Evolutionary conservation across 352 stramenopile genomes (phyloP).

Genomic region (Phytopythium delawarense): DNA sequence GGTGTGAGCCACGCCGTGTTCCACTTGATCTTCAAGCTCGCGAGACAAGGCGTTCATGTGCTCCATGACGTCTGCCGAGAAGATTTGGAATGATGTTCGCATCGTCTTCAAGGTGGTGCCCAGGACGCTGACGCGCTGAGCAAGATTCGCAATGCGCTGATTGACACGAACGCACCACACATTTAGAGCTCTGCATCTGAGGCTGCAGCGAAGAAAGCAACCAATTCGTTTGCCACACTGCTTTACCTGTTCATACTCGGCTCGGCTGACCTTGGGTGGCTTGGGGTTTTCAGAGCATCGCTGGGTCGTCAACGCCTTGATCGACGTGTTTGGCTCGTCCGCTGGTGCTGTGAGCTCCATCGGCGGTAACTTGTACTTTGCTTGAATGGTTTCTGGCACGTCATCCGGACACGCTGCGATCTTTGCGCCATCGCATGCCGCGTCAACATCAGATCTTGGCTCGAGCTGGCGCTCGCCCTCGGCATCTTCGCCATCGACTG

Average conservation of each 20-base stretch:
- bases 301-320: not conserved
- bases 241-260: conserved; percentile 30
- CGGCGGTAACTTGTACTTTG: conserved; percentile 35
- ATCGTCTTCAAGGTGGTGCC: conserved; percentile 37
- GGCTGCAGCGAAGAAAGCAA: not conserved
- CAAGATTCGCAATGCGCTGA: conserved; percentile 26
- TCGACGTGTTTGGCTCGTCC: not conserved
- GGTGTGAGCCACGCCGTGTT: not conserved
- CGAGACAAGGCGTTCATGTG: conserved; percentile 50
- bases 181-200: not conserved
- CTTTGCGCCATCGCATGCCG: not conserved
- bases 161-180: not conserved
- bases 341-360: conserved; percentile 16
- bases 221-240: not conserved
- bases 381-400: conserved; percentile 29
- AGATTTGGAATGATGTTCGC: conserved; percentile 51
- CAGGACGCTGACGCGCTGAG: conserved; percentile 34
- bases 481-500: not conserved
- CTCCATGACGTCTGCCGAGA: conserved; percentile 41
- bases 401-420: not conserved
- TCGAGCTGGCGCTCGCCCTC: not conserved
- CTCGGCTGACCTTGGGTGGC: conserved; percentile 18
- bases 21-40: conserved; percentile 31
- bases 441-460: not conserved
- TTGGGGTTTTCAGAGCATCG: not conserved